Percentiles rank a stretch among this genome's conserved stretches.
phyloP scores from a whole-genome alignment of 352 stramenopile species.

The Phytophthora rubi region DNA sequence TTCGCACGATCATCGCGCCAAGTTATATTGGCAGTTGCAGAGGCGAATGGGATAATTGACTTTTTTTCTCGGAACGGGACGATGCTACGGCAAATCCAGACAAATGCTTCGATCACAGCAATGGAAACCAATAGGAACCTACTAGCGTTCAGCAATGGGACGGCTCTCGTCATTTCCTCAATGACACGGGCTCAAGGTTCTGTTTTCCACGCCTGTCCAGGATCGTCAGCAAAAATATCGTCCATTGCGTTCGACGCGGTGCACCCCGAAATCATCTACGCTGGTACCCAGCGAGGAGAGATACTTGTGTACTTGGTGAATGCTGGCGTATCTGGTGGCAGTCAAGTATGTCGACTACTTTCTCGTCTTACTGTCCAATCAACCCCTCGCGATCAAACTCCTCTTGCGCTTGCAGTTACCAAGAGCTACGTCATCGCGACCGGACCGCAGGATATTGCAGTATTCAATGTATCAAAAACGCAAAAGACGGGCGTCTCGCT shows the following conservation, averaged over 20 bases:
- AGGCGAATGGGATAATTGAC: constrained; percentile 22
- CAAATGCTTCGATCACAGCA: constrained; percentile 22
- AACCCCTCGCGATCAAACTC: neutral
- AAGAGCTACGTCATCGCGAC: constrained; percentile 34
- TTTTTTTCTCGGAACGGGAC: constrained; percentile 60
- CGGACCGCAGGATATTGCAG: constrained; percentile 10
- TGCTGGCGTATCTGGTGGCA: constrained; percentile 3
- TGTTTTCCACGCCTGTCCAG: constrained; percentile 45
- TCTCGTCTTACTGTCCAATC: constrained; percentile 16
- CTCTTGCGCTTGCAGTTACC: constrained; percentile 15
- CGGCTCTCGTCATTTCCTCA: constrained; percentile 35
- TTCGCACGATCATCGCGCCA: constrained; percentile 26
- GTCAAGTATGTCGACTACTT: constrained; percentile 23
- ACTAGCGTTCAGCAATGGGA: constrained; percentile 50
- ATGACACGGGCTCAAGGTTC: constrained; percentile 36
- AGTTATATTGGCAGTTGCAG: constrained; percentile 22
- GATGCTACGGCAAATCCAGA: constrained; percentile 43
- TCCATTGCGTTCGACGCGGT: constrained; percentile 58
- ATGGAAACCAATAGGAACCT: constrained; percentile 51
- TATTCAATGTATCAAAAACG: constrained; percentile 35
- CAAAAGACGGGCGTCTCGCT: constrained; percentile 14
- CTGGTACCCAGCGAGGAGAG: constrained; percentile 50
- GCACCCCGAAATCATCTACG: constrained; percentile 53
- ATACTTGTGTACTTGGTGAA: constrained; percentile 46
- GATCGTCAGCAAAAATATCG: constrained; percentile 36